Base-by-base conservation (phyloP, 306 rosid genomes). In the Prunus kanzakura region DNA sequence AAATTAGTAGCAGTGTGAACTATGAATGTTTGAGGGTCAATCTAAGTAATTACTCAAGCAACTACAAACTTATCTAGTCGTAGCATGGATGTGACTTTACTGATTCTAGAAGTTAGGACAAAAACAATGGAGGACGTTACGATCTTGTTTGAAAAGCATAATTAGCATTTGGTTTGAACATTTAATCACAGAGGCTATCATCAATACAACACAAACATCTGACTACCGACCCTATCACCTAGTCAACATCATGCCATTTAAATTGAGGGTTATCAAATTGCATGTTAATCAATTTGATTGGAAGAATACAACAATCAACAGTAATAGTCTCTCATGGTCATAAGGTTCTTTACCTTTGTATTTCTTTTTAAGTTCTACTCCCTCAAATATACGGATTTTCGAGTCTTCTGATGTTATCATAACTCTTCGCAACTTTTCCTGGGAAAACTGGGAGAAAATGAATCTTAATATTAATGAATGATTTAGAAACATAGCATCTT, bases 391-490 rank as follows among this genome's bases (percentile, higher is more conserved):
- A 29, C 95, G 85, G 57, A 95, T 78, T 87, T 88, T 95, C 3
- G 93, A 90, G 83, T 95, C 97, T 86, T 88, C 97, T 46, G 97
- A 89, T 49, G 97, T 80, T 78, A 95, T 82, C 95, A 95, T 79
- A 58, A 90, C 88, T 77, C 91, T 86, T 18, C 64, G 82, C 70
- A 65, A 65, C 51, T 80, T 83, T 61, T 88, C 90, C 70, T 73
- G 81, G 51, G 83, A 92, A 81, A 89, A 95, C 98, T 95, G 89
- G 22, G 32, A 71, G 71, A 19, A 43, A 69, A 73, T 74, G 29
- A 46, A 4, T 30, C 55, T 16, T 22, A 27, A 61, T 60, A 79
- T 84, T 32, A 84, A 66, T 27, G 9, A 64, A 71, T 49, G 35
- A 38, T 30, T 29, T 23, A 71, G 12, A 71, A n/a, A 47, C 1